These are phyloP conservation scores for Eimeria brunetti DNA, from an alignment of 169 alveolate species.

Conservation along the genomic window DNA sequence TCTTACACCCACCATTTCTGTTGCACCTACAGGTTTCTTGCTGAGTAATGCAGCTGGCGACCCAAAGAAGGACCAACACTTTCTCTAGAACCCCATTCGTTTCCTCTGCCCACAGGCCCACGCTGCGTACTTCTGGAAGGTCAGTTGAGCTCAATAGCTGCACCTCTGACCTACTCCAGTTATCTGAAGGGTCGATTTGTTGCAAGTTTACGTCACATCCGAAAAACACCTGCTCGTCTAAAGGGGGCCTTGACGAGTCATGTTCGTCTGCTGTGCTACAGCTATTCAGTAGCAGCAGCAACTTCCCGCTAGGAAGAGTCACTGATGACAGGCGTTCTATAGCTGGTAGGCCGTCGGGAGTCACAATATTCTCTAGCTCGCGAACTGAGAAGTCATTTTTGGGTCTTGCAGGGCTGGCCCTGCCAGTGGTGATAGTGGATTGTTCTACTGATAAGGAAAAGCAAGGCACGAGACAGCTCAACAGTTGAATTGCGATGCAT, in stretches of 20 bases:
- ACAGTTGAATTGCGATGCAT: background rate
- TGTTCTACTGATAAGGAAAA: conserved; percentile 12
- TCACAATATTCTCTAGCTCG: background rate
- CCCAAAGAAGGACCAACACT: conserved; percentile 44
- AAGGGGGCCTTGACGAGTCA: background rate
- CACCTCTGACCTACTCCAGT: background rate
- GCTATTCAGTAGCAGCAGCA: conserved; percentile 53
- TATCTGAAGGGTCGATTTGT: conserved; percentile 7
- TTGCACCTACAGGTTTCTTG: conserved; percentile 48
- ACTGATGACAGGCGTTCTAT: conserved; percentile 38
- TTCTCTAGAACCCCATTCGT: background rate
- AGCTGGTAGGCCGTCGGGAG: conserved; percentile 26
- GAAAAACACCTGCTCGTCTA: conserved; percentile 34
- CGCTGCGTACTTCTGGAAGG: conserved; percentile 45
- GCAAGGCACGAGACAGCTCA: conserved; percentile 13
- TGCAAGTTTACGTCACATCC: conserved; percentile 47
- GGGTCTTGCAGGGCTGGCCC: conserved; percentile 28
- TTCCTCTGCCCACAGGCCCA: conserved; percentile 57
- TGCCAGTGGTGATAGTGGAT: conserved; percentile 1
- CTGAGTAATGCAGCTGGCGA: conserved; percentile 23
- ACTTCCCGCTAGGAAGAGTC: conserved; percentile 44
- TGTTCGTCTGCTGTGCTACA: conserved; percentile 52
- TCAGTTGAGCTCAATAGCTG: conserved; percentile 36
- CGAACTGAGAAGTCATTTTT: conserved; percentile 39
- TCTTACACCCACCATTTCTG: conserved; percentile 25